phyloP scores from a whole-genome alignment of 2,329 filamentous ascomycete species.

The Fusarium subtropicale region DNA sequence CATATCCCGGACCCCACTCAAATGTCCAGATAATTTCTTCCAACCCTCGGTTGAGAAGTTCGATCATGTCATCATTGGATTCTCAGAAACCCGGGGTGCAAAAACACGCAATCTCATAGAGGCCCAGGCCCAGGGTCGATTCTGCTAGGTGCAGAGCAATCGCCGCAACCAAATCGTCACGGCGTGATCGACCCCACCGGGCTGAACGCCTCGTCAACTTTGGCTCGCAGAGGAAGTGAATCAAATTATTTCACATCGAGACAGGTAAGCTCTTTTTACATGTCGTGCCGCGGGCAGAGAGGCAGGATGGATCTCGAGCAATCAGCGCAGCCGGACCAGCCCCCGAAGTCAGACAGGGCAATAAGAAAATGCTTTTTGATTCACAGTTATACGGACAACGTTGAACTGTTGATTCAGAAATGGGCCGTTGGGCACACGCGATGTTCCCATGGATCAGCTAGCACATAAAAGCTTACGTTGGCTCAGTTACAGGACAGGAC shows the following conservation, averaged over 20 bases:
- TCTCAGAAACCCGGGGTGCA: constrained; percentile 11
- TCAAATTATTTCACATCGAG: constrained; percentile 26
- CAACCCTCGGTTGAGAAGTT: constrained; percentile 3
- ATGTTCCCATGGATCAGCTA: background rate
- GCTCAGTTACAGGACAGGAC: constrained; percentile 17
- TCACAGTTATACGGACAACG: background rate
- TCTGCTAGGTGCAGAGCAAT: constrained; percentile 13
- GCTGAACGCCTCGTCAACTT: constrained; percentile 28
- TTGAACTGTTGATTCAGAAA: background rate
- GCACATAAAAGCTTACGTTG: constrained; percentile 22
- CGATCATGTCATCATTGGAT: constrained; percentile 37
- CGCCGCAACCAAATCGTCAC: constrained; percentile 2
- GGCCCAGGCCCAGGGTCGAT: constrained; percentile 34
- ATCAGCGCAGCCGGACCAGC: background rate
- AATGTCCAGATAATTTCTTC: constrained; percentile 12
- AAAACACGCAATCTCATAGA: constrained; percentile 21
- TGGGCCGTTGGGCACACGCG: background rate
- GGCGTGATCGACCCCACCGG: constrained; percentile 27
- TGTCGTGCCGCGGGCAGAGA: background rate
- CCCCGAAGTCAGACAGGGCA: background rate
- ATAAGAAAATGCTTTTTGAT: background rate
- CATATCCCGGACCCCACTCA: background rate
- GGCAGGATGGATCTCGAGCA: background rate
- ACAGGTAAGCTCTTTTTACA: constrained; percentile 6
- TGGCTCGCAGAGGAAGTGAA: constrained; percentile 9